Evolutionary conservation across 305 asterid species (phyloP).

Genomic region (Solanum hybrid): DNA sequence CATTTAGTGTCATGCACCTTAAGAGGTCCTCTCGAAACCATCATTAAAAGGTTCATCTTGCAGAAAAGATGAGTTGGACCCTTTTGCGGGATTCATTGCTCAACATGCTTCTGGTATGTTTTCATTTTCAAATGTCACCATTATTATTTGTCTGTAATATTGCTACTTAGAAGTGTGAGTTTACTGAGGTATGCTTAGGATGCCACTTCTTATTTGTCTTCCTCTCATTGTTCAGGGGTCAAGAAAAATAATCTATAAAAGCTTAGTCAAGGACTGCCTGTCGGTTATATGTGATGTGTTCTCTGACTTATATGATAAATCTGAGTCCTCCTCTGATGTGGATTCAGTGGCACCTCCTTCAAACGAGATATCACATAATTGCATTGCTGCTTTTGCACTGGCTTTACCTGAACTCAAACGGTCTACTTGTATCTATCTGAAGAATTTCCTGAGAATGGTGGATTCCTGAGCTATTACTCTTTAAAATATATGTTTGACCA

Average conservation of each 20-base stretch:
- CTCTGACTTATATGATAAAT: conserved; percentile 10
- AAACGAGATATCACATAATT: conserved; percentile 20
- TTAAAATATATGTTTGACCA: conserved; percentile 10
- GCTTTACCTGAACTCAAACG: conserved; percentile 55
- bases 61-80: conserved; percentile 70
- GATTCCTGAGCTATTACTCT: conserved; percentile 20
- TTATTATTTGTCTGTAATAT: not conserved
- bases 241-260: conserved; percentile 60
- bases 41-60: conserved; percentile 2
- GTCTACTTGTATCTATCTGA: conserved; percentile 45
- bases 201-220: not conserved
- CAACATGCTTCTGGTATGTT: conserved; percentile 63
- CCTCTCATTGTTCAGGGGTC: conserved; percentile 56
- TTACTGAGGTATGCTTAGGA: not conserved
- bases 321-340: conserved; percentile 25
- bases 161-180: conserved; percentile 5
- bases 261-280: conserved; percentile 52
- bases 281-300: conserved; percentile 32
- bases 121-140: not conserved
- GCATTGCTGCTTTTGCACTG: conserved; percentile 28
- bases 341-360: conserved; percentile 20
- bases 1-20: not conserved
- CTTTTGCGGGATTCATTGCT: conserved; percentile 64
- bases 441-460: conserved; percentile 59
- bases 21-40: not conserved